These are phyloP conservation scores for Plasmodium vinckei DNA, from an alignment of 169 alveolate species.

Conservation along the genomic window DNA sequence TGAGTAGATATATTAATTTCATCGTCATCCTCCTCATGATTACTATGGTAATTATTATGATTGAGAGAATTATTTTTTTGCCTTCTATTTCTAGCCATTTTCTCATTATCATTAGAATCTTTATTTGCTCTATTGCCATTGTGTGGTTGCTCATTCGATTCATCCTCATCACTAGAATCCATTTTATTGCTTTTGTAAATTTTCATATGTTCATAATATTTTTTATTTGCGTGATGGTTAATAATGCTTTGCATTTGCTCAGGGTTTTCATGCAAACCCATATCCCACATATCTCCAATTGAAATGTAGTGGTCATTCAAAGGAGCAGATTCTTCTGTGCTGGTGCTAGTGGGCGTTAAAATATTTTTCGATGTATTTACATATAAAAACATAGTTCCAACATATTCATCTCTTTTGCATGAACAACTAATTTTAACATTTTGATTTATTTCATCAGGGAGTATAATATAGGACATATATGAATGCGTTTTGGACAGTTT, in stretches of 20 bases:
- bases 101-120: too few relatives aligned
- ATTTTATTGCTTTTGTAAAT: neutral
- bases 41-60: neutral
- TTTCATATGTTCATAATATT: conserved; percentile 10
- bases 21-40: neutral
- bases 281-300: too few relatives aligned
- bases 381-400: conserved; percentile 38
- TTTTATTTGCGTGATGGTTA: conserved; percentile 1
- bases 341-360: neutral
- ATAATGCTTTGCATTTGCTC: neutral
- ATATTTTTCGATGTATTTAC: conserved; percentile 14
- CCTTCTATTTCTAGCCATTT: too few relatives aligned
- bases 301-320: too few relatives aligned
- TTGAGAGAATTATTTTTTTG: neutral
- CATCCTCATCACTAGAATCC: conserved; percentile 2
- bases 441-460: conserved; percentile 25
- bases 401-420: conserved; percentile 20
- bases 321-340: conserved; percentile 4
- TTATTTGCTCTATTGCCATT: too few relatives aligned
- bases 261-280: too few relatives aligned
- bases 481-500: conserved; percentile 36
- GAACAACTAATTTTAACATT: conserved; percentile 34
- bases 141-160: neutral
- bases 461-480: conserved; percentile 34
- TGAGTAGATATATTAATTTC: neutral